Percentiles rank a stretch among this genome's conserved stretches.
Conservation (phyloP, 1,284 basidiomycete genomes). For the Trichosporon sp. region DNA sequence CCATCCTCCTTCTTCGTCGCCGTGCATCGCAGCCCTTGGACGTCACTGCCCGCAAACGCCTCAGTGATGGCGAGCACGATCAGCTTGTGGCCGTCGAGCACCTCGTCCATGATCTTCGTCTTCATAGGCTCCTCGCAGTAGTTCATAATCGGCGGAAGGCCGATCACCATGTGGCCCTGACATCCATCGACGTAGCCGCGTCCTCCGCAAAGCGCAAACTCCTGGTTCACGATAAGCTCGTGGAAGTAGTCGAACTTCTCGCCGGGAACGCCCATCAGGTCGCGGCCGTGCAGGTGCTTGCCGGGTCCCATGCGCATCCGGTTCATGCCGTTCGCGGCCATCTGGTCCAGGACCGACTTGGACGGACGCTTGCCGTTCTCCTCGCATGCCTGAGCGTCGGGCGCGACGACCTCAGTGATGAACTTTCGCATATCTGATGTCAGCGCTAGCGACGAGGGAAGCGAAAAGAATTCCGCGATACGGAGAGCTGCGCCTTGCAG, state of each 20-base stretch:
- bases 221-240: slow-evolving; percentile 80
- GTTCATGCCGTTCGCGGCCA: slow-evolving; percentile 63
- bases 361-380: slow-evolving; percentile 65
- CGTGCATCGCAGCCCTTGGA: slow-evolving; percentile 72
- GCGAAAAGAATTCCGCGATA: background rate
- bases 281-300: slow-evolving; percentile 71
- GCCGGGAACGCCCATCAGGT: slow-evolving; percentile 77
- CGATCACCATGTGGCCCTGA: slow-evolving; percentile 25
- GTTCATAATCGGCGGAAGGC: slow-evolving; percentile 58
- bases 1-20: slow-evolving; percentile 79
- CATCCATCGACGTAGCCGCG: slow-evolving; percentile 58
- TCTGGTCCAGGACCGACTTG: slow-evolving; percentile 44
- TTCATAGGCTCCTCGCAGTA: slow-evolving; percentile 56
- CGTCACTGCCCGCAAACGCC: slow-evolving; percentile 87
- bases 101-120: slow-evolving; percentile 66
- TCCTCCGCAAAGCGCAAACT: slow-evolving; percentile 70
- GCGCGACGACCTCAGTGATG: slow-evolving; percentile 54
- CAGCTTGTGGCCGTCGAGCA: slow-evolving; percentile 67
- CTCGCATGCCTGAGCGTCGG: slow-evolving; percentile 60
- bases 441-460: background rate
- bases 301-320: slow-evolving; percentile 82
- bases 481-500: too few relatives aligned
- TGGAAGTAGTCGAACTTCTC: slow-evolving; percentile 78
- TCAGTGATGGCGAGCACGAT: slow-evolving; percentile 78
- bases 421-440: slow-evolving; percentile 50